Percentiles rank a stretch among this genome's conserved stretches.
Evolutionary conservation across 2,329 filamentous ascomycete species (phyloP).

Genomic region (Orbilia oligospora): DNA sequence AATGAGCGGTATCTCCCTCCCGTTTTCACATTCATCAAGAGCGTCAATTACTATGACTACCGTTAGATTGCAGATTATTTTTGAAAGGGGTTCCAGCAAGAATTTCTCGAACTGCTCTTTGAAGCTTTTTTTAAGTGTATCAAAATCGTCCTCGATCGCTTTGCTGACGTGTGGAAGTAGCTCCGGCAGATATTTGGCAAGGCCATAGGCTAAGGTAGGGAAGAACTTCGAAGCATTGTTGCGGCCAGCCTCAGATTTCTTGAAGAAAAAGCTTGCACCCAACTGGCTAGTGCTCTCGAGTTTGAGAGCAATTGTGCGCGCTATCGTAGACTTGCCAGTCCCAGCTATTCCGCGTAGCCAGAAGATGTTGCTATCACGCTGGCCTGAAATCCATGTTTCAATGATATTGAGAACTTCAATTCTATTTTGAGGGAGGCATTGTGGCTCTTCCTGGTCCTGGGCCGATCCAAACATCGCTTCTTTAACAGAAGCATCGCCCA

Average conservation of each 20-base stretch:
- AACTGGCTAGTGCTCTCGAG: conserved; percentile 62
- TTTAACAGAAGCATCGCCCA: conserved; percentile 6
- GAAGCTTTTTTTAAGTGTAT: conserved; percentile 3
- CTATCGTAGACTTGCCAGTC: conserved; percentile 67
- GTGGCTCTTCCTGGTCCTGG: conserved; percentile 61
- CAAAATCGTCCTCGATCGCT: conserved; percentile 65
- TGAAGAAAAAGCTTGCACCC: conserved; percentile 69
- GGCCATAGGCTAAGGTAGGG: conserved; percentile 67
- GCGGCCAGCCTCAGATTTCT: conserved; percentile 67
- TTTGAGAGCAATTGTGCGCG: conserved; percentile 65
- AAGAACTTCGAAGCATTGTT: conserved; percentile 67
- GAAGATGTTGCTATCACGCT: conserved; percentile 43
- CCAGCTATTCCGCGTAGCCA: conserved; percentile 67
- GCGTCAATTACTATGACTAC: conserved; percentile 46
- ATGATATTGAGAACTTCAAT: conserved; percentile 62
- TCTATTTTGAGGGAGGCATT: conserved; percentile 62
- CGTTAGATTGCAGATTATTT: neutral
- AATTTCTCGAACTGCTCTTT: conserved; percentile 50
- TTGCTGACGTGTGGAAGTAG: conserved; percentile 64
- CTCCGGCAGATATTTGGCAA: conserved; percentile 64
- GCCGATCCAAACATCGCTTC: conserved; percentile 61
- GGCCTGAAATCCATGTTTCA: conserved; percentile 36
- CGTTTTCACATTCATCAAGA: conserved; percentile 44
- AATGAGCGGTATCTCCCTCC: conserved; percentile 21
- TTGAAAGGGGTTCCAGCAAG: conserved; percentile 27